Evolutionary conservation across 768 basidiomycete species (phyloP).

Genomic region (Gloeopeniophorella convolvens): DNA sequence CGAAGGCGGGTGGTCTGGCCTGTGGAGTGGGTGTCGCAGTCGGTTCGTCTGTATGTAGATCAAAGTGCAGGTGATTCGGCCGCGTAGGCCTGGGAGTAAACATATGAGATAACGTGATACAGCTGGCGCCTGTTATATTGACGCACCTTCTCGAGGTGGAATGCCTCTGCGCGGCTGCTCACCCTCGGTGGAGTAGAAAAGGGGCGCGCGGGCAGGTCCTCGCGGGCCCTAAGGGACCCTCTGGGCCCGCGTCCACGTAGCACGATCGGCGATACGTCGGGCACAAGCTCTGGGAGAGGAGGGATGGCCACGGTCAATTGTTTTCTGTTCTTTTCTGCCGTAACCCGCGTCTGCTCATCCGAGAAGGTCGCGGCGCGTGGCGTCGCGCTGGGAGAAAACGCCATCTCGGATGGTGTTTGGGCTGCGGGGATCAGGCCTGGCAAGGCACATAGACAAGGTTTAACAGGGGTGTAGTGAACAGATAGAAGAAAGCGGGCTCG

Average conservation of each 20-base stretch:
- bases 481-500: not conserved
- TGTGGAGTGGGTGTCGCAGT: not conserved
- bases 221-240: not conserved
- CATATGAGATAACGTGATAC: not conserved
- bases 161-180: conserved; percentile 1
- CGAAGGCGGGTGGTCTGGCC: not conserved
- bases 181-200: conserved; percentile 18
- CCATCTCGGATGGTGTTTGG: not conserved
- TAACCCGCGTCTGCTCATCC: not conserved
- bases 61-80: not conserved
- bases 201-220: conserved; percentile 13
- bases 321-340: not conserved
- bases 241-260: not conserved
- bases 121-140: not conserved
- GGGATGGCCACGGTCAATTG: not conserved
- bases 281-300: conserved; percentile 1
- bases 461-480: not conserved
- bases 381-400: conserved; percentile 1
- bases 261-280: not conserved
- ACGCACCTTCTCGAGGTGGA: not conserved
- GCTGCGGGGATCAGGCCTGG: not conserved
- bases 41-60: too few relatives aligned
- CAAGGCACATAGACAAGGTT: too few relatives aligned
- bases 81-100: not conserved
- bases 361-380: conserved; percentile 11